Evolutionary conservation across 2,329 filamentous ascomycete genomes (phyloP), one percentile per base, ranked within the genome.

Genomic region (Arthroderma sp.): DNA sequence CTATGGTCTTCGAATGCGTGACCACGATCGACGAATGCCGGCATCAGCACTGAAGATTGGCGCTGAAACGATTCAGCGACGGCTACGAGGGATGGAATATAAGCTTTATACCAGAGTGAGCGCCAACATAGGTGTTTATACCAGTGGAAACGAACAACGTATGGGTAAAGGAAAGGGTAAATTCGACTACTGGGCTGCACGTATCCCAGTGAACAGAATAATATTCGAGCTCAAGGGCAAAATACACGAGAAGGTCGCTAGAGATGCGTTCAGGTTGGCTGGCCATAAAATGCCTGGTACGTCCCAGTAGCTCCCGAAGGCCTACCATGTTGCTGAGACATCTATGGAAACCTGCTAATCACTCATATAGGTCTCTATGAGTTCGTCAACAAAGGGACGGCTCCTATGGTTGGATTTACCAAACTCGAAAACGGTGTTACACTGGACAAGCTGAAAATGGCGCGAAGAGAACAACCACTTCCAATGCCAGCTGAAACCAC

Each of bases 121-220:
- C 56, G 91, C 88, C 52, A 94, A 94, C 60, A 83, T 96, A 53
- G 91, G 89, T 60, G 93, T 98, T 22, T 98, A 91, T 65, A 82
- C 86, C 47, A 91, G 83, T 63, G 91, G 91, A 47, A 98, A 96
- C 59, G 91, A 98, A 69, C 83, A 86, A 63, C 83, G 91, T 76
- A 98, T 98, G 93, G 91, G 91, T 63, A 98, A 96, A 68, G 91
- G 91, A 67, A 98, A 98, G 64, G 91, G 91, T 55, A 84, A 81
- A 50, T 96, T 98, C 61, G 91, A 98, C 62, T 85, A 94, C 61
- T 98, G 91, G 91, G 87, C 89, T 4, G 78, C 83, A 22, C 80
- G 89, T 64, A 80, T 96, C 53, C 80, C 86, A 6, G 85, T 96
- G 42, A 94, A 84, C 66, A 85, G 91, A 63, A 78, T 98, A 40